These are phyloP conservation scores for Globisporangium viniferum DNA, from an alignment of 352 stramenopile species.

Conservation along the genomic window DNA sequence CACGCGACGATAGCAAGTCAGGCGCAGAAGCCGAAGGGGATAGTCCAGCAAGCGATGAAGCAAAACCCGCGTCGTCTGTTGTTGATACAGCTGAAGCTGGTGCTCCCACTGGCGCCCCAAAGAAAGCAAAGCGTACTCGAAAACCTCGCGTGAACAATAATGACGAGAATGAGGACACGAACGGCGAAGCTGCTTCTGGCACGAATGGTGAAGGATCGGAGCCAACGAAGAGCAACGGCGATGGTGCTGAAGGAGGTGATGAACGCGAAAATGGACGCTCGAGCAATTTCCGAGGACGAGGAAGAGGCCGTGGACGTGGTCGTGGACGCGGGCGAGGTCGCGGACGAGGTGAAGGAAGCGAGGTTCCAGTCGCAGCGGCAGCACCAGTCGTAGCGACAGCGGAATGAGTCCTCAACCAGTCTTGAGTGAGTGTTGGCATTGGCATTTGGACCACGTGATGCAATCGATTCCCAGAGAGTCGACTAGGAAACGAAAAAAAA, in stretches of 20 bases:
- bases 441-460: not conserved
- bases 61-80: constrained; percentile 4
- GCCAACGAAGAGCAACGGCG: not conserved
- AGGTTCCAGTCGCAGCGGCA: not conserved
- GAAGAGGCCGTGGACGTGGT: constrained; percentile 25
- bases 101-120: not conserved
- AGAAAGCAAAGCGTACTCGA: constrained; percentile 7
- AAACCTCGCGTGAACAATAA: constrained; percentile 9
- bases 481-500: not conserved
- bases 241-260: not conserved
- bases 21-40: constrained; percentile 5
- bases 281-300: constrained; percentile 28
- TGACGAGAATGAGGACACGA: not conserved
- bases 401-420: constrained; percentile 6
- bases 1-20: constrained; percentile 14
- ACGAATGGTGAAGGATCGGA: not conserved
- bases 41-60: constrained; percentile 2
- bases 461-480: not conserved
- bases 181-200: not conserved
- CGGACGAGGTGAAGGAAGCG: constrained; percentile 6
- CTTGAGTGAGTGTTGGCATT: not conserved
- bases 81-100: not conserved
- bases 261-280: constrained; percentile 1
- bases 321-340: constrained; percentile 36
- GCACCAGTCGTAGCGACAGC: constrained; percentile 9